Evolutionary conservation across 2,329 filamentous ascomycete genomes (phyloP).

Genomic region (Monilinia polystroma): DNA sequence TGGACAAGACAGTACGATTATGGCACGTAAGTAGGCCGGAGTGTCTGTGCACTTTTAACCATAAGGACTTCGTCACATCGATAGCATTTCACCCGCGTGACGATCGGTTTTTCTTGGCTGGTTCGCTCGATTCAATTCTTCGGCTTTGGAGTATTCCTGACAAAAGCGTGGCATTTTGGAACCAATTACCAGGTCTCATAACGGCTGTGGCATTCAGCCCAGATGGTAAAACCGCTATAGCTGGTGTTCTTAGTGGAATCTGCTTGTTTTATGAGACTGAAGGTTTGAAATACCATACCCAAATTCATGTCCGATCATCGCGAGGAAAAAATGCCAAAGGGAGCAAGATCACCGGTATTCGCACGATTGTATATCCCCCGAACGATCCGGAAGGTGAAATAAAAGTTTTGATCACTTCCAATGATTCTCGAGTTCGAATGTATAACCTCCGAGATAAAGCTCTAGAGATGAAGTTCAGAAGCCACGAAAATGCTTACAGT

Average conservation of each 20-base stretch:
- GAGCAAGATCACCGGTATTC: slow-evolving; percentile 95
- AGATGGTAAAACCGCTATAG: slow-evolving; percentile 85
- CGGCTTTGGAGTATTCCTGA: slow-evolving; percentile 97
- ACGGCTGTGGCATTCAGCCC: slow-evolving; percentile 93
- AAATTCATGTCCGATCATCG: slow-evolving; percentile 90
- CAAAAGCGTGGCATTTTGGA: slow-evolving; percentile 83
- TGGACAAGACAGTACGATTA: slow-evolving; percentile 94
- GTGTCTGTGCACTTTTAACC: slow-evolving; percentile 90
- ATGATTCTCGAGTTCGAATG: slow-evolving; percentile 86
- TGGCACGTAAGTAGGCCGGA: slow-evolving; percentile 88
- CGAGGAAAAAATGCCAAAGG: slow-evolving; percentile 92
- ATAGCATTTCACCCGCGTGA: slow-evolving; percentile 93
- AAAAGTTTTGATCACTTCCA: slow-evolving; percentile 88
- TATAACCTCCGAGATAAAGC: slow-evolving; percentile 86
- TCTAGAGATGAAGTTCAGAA: slow-evolving; percentile 85
- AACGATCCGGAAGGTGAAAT: slow-evolving; percentile 59
- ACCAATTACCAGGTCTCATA: slow-evolving; percentile 78
- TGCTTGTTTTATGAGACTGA: slow-evolving; percentile 94
- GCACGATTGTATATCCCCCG: slow-evolving; percentile 63
- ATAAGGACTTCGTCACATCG: slow-evolving; percentile 91
- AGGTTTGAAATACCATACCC: slow-evolving; percentile 76
- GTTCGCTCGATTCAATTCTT: slow-evolving; percentile 83
- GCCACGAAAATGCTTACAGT: slow-evolving; percentile 83
- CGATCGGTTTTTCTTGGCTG: slow-evolving; percentile 94
- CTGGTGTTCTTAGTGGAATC: slow-evolving; percentile 79